A percentile compares a stretch with the other conserved stretches of the same genome.
These are phyloP conservation scores for Saprolegnia parasitica DNA, from an alignment of 352 stramenopile species.

Conservation along the genomic window DNA sequence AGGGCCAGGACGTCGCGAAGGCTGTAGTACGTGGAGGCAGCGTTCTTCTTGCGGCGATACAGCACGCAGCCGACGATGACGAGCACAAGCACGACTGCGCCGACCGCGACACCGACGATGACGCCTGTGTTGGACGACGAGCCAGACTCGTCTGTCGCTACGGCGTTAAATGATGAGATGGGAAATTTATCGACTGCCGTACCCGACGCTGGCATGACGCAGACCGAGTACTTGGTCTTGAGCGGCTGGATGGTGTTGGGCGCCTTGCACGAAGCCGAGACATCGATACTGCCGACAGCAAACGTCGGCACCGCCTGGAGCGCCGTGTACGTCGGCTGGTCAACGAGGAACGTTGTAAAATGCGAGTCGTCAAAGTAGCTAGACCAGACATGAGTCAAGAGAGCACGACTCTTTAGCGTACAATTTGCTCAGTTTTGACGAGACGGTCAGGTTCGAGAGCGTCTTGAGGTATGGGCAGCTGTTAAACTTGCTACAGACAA, in stretches of 20 bases:
- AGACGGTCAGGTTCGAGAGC: slow-evolving; percentile 7
- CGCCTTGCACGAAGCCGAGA: neutral
- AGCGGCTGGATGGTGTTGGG: slow-evolving; percentile 18
- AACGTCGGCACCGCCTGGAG: neutral
- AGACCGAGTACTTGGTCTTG: slow-evolving; percentile 18
- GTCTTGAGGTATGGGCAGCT: neutral
- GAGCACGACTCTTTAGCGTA: too few relatives aligned
- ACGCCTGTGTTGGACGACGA: too few relatives aligned
- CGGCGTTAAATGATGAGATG: too few relatives aligned
- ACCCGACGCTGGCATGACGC: slow-evolving; percentile 6
- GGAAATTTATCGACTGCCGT: too few relatives aligned
- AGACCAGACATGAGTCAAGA: too few relatives aligned
- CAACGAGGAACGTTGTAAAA: slow-evolving; percentile 26
- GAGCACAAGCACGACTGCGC: too few relatives aligned
- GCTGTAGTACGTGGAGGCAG: too few relatives aligned
- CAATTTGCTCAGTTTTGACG: slow-evolving; percentile 5
- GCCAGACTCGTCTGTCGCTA: too few relatives aligned
- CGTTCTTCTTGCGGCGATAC: too few relatives aligned
- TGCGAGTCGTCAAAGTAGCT: slow-evolving; percentile 17
- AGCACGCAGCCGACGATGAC: too few relatives aligned
- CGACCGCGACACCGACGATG: too few relatives aligned
- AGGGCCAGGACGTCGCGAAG: too few relatives aligned
- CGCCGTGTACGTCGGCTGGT: slow-evolving; percentile 14
- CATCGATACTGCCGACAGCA: slow-evolving; percentile 12
- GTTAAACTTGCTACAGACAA: slow-evolving; percentile 15